These are phyloP conservation scores for Ajuga chamaepitys DNA, from an alignment of 257 asterid species.

Conservation along the genomic window DNA sequence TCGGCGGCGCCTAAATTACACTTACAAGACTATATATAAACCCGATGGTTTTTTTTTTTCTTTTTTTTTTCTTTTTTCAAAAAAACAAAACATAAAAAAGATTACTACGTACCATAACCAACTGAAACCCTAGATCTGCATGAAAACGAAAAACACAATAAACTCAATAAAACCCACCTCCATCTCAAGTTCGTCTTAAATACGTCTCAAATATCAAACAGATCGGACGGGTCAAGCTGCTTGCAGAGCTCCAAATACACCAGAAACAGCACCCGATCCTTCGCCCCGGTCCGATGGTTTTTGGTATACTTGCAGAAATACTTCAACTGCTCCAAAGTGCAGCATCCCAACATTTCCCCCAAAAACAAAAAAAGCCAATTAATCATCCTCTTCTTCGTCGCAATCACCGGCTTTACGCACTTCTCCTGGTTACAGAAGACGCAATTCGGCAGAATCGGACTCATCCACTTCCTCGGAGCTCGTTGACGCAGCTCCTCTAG, in stretches of 20 bases:
- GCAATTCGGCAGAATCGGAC: constrained; percentile 48
- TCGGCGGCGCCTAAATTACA: too few relatives aligned
- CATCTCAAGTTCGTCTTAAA: too few relatives aligned
- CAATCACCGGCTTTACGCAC: constrained; percentile 37
- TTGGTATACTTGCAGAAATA: constrained; percentile 73
- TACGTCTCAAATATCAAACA: constrained; percentile 36
- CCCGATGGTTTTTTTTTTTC: too few relatives aligned
- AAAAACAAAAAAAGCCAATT: constrained; percentile 85
- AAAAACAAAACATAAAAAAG: too few relatives aligned
- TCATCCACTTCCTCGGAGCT: constrained; percentile 51
- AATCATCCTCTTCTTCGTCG: constrained; percentile 34
- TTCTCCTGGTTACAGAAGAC: constrained; percentile 35
- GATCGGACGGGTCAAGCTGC: constrained; percentile 74
- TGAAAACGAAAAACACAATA: too few relatives aligned
- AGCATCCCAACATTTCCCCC: constrained; percentile 57
- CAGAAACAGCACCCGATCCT: constrained; percentile 69
- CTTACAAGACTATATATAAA: too few relatives aligned
- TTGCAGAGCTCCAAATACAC: constrained; percentile 52
- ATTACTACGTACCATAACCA: too few relatives aligned
- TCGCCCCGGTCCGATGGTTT: constrained; percentile 86
- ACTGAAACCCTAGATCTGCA: too few relatives aligned
- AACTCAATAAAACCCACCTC: too few relatives aligned
- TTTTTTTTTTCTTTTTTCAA: too few relatives aligned
- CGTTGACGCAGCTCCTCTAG: constrained; percentile 38
- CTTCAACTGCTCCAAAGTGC: constrained; percentile 70